A percentile compares a stretch with the other conserved stretches of the same genome.
phyloP scores from a whole-genome alignment of 371 early-diverging fungal genomes.

The Massospora cicadina region DNA sequence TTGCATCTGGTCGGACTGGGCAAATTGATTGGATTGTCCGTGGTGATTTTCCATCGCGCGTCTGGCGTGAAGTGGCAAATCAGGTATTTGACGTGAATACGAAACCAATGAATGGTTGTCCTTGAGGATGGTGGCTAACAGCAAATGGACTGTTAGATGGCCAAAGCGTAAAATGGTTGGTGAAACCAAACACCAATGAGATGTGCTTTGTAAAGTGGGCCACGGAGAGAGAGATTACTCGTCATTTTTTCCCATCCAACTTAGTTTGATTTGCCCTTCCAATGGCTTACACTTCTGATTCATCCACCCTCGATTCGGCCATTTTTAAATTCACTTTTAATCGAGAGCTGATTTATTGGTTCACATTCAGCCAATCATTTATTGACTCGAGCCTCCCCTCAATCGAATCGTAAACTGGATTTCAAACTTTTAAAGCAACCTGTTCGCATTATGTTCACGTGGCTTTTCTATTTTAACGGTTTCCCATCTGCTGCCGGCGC shows the following conservation, averaged over 20 bases:
- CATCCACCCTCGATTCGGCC: too few species aligned
- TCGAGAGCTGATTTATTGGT: too few species aligned
- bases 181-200: background rate
- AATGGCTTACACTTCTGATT: background rate
- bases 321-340: too few species aligned
- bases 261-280: background rate
- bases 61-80: background rate
- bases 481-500: too few species aligned
- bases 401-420: too few species aligned
- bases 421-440: too few species aligned
- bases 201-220: background rate
- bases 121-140: background rate
- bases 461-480: too few species aligned
- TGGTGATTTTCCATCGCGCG: slow-evolving; percentile 4
- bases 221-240: background rate
- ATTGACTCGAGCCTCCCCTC: too few species aligned
- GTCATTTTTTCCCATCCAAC: background rate
- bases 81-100: background rate
- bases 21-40: slow-evolving; percentile 2
- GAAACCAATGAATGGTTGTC: background rate
- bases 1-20: background rate
- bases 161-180: background rate
- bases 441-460: too few species aligned
- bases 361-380: too few species aligned
- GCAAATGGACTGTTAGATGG: background rate